Percentiles rank a stretch among this genome's conserved stretches.
phyloP scores from a whole-genome alignment of 345 rosid species.

The Reutealis trisperma region DNA sequence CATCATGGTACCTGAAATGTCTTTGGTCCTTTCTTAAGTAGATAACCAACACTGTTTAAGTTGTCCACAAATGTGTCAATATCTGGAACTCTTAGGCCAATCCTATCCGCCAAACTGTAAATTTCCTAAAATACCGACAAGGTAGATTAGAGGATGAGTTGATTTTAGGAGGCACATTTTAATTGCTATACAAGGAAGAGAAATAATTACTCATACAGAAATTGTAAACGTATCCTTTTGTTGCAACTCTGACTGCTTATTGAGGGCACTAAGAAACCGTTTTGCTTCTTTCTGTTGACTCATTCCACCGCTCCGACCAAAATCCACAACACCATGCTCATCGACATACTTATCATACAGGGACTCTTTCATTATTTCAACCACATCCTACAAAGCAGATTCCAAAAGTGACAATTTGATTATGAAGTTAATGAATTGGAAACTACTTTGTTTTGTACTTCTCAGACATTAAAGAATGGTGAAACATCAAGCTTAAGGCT shows the following conservation, averaged over 20 bases:
- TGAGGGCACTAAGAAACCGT: slow-evolving; percentile 84
- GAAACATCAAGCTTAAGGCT: slow-evolving; percentile 3
- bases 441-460: neutral
- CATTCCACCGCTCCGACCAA: slow-evolving; percentile 94
- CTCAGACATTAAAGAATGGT: neutral
- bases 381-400: slow-evolving; percentile 71
- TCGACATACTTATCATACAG: slow-evolving; percentile 83
- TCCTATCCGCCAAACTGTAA: slow-evolving; percentile 89
- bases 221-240: slow-evolving; percentile 85
- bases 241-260: slow-evolving; percentile 82
- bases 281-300: slow-evolving; percentile 97
- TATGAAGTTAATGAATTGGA: neutral
- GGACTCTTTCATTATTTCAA: slow-evolving; percentile 97
- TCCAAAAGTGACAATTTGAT: neutral
- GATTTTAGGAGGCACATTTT: slow-evolving; percentile 10
- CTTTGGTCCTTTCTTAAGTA: slow-evolving; percentile 90
- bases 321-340: slow-evolving; percentile 91
- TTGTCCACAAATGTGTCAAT: slow-evolving; percentile 82
- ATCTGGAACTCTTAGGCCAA: slow-evolving; percentile 85
- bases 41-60: slow-evolving; percentile 81
- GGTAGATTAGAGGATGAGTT: neutral
- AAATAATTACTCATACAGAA: slow-evolving; percentile 52
- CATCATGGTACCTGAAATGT: slow-evolving; percentile 69
- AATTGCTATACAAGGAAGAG: slow-evolving; percentile 13
- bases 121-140: slow-evolving; percentile 62